phyloP scores from a whole-genome alignment of 257 asterid species.

The Solanum chaucha region DNA sequence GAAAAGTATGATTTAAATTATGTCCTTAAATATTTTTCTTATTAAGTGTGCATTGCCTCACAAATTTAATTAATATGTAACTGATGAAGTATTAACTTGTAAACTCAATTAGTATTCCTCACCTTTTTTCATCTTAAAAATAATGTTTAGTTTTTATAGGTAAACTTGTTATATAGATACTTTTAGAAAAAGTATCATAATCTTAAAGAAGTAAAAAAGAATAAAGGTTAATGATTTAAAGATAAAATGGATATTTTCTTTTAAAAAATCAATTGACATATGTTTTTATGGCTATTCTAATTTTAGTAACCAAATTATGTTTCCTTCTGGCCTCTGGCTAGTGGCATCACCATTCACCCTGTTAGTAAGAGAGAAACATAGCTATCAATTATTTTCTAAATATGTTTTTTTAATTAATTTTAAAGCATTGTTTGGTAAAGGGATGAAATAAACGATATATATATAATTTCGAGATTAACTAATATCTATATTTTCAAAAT shows the following conservation, averaged over 20 bases:
- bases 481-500: too few relatives aligned
- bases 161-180: background rate
- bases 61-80: too few relatives aligned
- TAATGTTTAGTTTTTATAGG: background rate
- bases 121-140: background rate
- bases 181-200: background rate
- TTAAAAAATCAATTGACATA: background rate
- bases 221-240: background rate
- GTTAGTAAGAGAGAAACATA: background rate
- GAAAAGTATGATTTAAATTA: too few relatives aligned
- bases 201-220: background rate
- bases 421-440: background rate
- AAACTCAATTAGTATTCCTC: background rate
- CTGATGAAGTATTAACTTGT: too few relatives aligned
- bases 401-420: background rate
- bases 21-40: background rate
- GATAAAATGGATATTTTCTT: background rate
- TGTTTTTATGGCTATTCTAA: background rate
- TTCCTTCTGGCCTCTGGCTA: background rate
- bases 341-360: background rate
- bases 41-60: background rate
- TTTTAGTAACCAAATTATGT: slow-evolving; percentile 10
- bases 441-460: background rate
- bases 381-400: background rate
- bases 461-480: too few relatives aligned